Base-by-base conservation (phyloP, 2,329 filamentous ascomycete species). In the Hypoxylon rubiginosum region DNA sequence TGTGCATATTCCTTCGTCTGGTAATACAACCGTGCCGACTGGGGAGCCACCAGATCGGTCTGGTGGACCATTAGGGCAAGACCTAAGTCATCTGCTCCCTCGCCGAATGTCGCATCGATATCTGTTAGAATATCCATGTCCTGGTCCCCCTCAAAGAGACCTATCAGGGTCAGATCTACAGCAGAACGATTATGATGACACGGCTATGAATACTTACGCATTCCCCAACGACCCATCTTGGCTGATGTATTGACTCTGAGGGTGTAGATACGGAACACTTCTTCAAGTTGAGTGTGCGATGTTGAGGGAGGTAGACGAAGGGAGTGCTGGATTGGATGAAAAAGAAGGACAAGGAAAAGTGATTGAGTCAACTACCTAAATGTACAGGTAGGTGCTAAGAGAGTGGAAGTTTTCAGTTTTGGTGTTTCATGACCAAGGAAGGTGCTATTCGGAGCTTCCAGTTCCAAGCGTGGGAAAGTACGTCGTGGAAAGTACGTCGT, bases 201-300 rank as follows among this genome's bases (percentile, higher is more conserved):
- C 17, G 17, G 19, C 1, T 30, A 15, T 24, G 13, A 43, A 41
- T 7, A 57, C 54, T 54, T 58, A 66, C 63, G 52, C 39, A 43
- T 26, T 52, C 58, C 58, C 53, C 53, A 66, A 32, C 41, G 48
- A 30, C 58, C 48, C 58, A 62, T 62, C 10, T 30, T 62, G 46
- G n/a, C 24, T 26, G 36, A 17, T 26, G n/a, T 34, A 39, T 6
- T 24, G 6, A 46, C 26, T 28, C 32, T 30, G 21, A 41, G 4
- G 34, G 24, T 50, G 45, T 10, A 28, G 15, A 50, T 28, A 30
- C 15, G 45, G 13, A 30, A 36, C 13, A 4, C 32, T 11, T 36
- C 32, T 36, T 4, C 10, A 13, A n/a, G 13, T 4, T 5, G 13
- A 7, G 34, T 39, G n/a, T n/a, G 13, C 6, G 34, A n/a, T n/a